Base-by-base conservation (phyloP, 108 stramenopile species). In the Cyclotella baltica region DNA sequence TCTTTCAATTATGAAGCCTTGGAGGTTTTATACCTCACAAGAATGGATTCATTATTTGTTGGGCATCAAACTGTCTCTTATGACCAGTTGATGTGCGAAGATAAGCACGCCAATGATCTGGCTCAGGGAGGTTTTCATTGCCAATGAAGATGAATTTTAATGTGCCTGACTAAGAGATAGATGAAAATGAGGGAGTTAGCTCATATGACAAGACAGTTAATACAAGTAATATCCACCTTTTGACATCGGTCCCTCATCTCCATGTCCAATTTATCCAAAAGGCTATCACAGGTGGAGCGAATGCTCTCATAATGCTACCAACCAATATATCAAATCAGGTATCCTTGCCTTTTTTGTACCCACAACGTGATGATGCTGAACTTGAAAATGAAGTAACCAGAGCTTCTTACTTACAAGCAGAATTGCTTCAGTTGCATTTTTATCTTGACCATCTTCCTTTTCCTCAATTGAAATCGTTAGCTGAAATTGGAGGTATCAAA, bases 221-320 rank as follows among this genome's bases (percentile, higher is more conserved):
- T 33, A 29, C 9, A 15, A 57, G 38, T 56, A 70, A 57, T 33
- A 11, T 61, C 1, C 31, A 13, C 27, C 64, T 6, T 4, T 9
- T 1, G 4, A 46, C 11, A 0, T 47, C 8, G 3, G 3, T 2
- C 64, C 40, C 27, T 2, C 9, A n/a, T 18, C 13, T 31, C 46
- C 38, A 23, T 72, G 71, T 30, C 71, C 59, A 30, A 40, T 61
- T 22, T 59, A 72, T 72, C 59, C 71, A 38, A 47, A 28, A 46
- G 46, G 57, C 46, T 25, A 46, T 33, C 71, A 72, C 46, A 72
- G 28, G 4, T 61, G 71, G 71, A 46, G 71, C 29, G 59, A 72
- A 30, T 72, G 71, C 23, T 46, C 25, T 1, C 71, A 61, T 3
- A 57, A 57, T 29, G 38, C 30, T 5, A 2, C 20, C 38, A 72